A percentile compares a stretch with the other conserved stretches of the same genome.
phyloP scores from a whole-genome alignment of 1,139 yeast species.

The Suhomyces guaymorum region DNA sequence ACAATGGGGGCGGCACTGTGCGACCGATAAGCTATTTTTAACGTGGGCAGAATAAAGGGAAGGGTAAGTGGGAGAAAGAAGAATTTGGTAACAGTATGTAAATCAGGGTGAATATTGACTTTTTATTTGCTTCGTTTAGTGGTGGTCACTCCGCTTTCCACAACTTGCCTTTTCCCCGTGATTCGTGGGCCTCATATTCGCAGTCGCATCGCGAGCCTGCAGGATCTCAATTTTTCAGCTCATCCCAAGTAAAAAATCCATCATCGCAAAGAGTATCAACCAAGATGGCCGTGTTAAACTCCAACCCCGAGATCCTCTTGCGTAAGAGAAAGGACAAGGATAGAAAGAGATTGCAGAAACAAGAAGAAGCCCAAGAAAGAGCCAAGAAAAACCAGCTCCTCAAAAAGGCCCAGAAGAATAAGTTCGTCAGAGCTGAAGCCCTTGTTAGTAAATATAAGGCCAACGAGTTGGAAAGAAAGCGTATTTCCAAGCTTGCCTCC shows the following conservation, averaged over 20 bases:
- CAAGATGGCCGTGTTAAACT: constrained; percentile 54
- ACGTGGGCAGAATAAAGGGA: no score
- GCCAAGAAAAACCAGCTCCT: constrained; percentile 31
- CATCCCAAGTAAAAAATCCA: constrained; percentile 17
- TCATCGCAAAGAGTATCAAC: neutral
- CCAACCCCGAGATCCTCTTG: constrained; percentile 73
- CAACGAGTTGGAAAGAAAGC: constrained; percentile 63
- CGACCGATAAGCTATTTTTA: no score
- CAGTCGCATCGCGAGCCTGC: neutral
- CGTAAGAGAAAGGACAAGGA: constrained; percentile 79
- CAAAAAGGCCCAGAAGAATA: constrained; percentile 41
- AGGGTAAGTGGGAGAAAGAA: no score
- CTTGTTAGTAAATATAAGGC: constrained; percentile 66
- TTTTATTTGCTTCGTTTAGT: no score
- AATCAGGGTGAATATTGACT: no score
- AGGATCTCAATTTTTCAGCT: constrained; percentile 15
- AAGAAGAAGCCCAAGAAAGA: constrained; percentile 40
- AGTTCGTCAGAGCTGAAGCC: constrained; percentile 72
- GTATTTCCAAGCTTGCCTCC: constrained; percentile 59
- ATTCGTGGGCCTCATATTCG: neutral
- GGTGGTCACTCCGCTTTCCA: no score
- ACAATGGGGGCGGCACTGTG: no score
- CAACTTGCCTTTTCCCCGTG: no score
- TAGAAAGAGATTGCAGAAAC: constrained; percentile 65
- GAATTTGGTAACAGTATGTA: no score